Conservation (phyloP, 805 yeast genomes). For the Wickerhamomyces hampshirensis region DNA sequence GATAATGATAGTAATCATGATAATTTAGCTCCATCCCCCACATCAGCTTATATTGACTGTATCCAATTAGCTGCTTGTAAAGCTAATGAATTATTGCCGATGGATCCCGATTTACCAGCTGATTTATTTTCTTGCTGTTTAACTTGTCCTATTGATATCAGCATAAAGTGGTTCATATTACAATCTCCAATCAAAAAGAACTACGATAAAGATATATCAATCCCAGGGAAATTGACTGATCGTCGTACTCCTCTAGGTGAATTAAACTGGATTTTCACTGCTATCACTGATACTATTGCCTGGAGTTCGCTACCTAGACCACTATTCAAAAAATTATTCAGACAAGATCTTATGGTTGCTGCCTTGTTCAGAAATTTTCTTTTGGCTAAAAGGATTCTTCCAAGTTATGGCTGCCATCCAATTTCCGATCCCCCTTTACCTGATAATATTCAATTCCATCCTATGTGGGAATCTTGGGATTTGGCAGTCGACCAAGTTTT, state of each 20-base stretch:
- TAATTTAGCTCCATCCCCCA: slow-evolving; percentile 36
- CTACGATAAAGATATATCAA: slow-evolving; percentile 46
- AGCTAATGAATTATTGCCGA: slow-evolving; percentile 79
- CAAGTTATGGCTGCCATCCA: slow-evolving; percentile 89
- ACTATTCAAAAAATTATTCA: slow-evolving; percentile 79
- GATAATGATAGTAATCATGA: slow-evolving; percentile 58
- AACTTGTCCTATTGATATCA: slow-evolving; percentile 92
- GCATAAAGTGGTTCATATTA: slow-evolving; percentile 86
- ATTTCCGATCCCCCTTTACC: slow-evolving; percentile 92
- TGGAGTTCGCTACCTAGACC: slow-evolving; percentile 91
- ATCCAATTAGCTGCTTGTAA: slow-evolving; percentile 92
- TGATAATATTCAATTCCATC: slow-evolving; percentile 65
- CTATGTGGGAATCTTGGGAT: slow-evolving; percentile 99
- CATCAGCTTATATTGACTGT: slow-evolving; percentile 65
- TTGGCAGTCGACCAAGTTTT: slow-evolving; percentile 92
- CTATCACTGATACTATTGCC: slow-evolving; percentile 96
- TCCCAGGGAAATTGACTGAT: slow-evolving; percentile 90
- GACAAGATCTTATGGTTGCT: slow-evolving; percentile 96
- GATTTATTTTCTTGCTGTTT: slow-evolving; percentile 93
- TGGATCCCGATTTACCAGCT: slow-evolving; percentile 94
- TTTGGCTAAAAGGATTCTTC: slow-evolving; percentile 90
- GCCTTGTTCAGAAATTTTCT: slow-evolving; percentile 91
- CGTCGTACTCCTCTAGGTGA: slow-evolving; percentile 95
- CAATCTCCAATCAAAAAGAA: slow-evolving; percentile 61
- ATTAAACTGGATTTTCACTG: slow-evolving; percentile 95